A percentile compares a stretch with the other conserved stretches of the same genome.
Conservation (phyloP, 2,329 filamentous ascomycete species). For the Alternaria sp. region DNA sequence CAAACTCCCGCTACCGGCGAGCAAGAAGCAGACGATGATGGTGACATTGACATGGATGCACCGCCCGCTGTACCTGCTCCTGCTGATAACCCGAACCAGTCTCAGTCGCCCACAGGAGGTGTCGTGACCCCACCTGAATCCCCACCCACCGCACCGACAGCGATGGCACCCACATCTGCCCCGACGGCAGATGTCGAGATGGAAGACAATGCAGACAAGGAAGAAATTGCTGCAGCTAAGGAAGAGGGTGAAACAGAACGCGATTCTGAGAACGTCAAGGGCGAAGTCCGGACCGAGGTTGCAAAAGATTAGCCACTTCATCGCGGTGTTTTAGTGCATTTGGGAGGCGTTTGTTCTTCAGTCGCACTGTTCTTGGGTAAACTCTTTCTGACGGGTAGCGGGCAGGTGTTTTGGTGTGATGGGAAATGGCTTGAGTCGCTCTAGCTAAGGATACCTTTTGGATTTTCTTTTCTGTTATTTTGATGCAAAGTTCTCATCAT, state of each 20-base stretch:
- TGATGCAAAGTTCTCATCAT: not conserved
- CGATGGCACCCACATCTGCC: conserved; percentile 26
- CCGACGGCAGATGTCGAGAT: conserved; percentile 43
- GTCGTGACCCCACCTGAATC: conserved; percentile 50
- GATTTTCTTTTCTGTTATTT: conserved; percentile 12
- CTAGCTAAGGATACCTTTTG: conserved; percentile 26
- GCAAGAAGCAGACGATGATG: conserved; percentile 42
- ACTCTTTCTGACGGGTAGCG: conserved; percentile 11
- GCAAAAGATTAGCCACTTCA: conserved; percentile 32
- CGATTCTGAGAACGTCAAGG: conserved; percentile 42
- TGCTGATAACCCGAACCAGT: conserved; percentile 24
- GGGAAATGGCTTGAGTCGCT: conserved; percentile 12
- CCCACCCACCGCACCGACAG: conserved; percentile 31
- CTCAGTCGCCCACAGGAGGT: conserved; percentile 42
- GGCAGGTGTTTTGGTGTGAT: conserved; percentile 27
- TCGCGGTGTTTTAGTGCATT: conserved; percentile 8
- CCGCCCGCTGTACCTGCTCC: conserved; percentile 24
- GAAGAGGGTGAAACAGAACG: conserved; percentile 38
- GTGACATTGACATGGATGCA: conserved; percentile 50
- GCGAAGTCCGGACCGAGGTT: conserved; percentile 40
- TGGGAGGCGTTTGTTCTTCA: conserved; percentile 22
- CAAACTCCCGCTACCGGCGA: conserved; percentile 39
- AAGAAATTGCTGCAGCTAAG: conserved; percentile 30
- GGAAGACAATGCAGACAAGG: conserved; percentile 33
- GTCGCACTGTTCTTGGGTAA: conserved; percentile 8